Evolutionary conservation across 495 filamentous ascomycete genomes (phyloP).

Genomic region (Aspergillus bertholletiae): DNA sequence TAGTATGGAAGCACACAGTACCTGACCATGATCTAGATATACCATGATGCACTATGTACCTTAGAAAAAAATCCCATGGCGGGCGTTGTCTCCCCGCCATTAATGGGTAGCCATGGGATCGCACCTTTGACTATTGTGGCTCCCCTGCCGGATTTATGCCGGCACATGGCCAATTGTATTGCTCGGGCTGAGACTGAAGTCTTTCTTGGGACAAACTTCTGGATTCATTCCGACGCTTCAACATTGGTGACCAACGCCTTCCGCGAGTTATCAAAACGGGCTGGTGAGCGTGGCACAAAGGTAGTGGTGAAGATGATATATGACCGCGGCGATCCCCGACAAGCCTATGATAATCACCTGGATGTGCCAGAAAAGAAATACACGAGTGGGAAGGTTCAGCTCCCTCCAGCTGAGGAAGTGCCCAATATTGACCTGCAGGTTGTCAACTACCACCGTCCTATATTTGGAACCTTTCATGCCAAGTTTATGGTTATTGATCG

Average conservation of each 20-base stretch:
- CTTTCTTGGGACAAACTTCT: constrained; percentile 71
- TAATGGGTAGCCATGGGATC: constrained; percentile 67
- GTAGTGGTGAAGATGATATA: constrained; percentile 72
- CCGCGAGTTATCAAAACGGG: constrained; percentile 61
- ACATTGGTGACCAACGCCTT: constrained; percentile 65
- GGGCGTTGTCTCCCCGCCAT: constrained; percentile 61
- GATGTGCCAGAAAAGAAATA: constrained; percentile 55
- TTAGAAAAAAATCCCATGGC: constrained; percentile 52
- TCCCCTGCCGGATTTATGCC: constrained; percentile 63
- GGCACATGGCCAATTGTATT: constrained; percentile 74
- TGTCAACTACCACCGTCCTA: constrained; percentile 68
- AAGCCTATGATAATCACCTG: constrained; percentile 62
- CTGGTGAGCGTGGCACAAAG: constrained; percentile 53
- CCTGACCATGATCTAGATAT: no score
- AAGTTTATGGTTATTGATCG: constrained; percentile 78
- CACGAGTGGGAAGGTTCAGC: constrained; percentile 48
- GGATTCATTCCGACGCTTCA: constrained; percentile 64
- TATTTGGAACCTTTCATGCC: constrained; percentile 72
- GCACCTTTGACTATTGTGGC: constrained; percentile 69
- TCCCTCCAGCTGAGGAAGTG: constrained; percentile 60
- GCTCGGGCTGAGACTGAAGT: constrained; percentile 69
- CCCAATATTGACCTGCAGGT: constrained; percentile 70
- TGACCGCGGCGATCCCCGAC: constrained; percentile 64
- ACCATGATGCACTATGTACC: constrained; percentile 60
- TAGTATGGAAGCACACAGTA: no score